A percentile compares a stretch with the other conserved stretches of the same genome.
Conservation (phyloP, 1,284 basidiomycete species). For the Trametes hirsuta region DNA sequence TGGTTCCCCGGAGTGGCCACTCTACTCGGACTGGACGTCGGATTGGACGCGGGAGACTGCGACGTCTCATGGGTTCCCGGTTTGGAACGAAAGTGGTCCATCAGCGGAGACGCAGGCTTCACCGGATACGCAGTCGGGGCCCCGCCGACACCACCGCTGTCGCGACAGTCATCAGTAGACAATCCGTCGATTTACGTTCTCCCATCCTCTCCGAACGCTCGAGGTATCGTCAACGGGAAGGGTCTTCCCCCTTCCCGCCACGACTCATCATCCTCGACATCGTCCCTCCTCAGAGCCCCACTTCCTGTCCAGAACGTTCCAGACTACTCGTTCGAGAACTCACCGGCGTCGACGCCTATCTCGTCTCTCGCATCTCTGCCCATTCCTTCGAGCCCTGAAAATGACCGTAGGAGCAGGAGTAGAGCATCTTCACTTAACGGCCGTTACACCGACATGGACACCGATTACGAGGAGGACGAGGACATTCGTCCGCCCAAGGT, state of each 20-base stretch:
- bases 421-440: constrained; percentile 34
- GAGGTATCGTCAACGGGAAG: constrained; percentile 14
- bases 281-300: constrained; percentile 72
- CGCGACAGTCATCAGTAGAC: constrained; percentile 26
- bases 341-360: constrained; percentile 52
- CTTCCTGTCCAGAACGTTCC: constrained; percentile 61
- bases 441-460: constrained; percentile 29
- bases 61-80: constrained; percentile 67
- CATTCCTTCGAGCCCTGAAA: constrained; percentile 40
- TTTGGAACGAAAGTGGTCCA: constrained; percentile 55
- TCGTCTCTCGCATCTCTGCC: constrained; percentile 63
- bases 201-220: constrained; percentile 52
- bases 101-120: constrained; percentile 65
- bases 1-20: constrained; percentile 84
- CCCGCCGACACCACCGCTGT: constrained; percentile 22
- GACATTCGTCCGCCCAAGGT: constrained; percentile 46
- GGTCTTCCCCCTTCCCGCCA: constrained; percentile 34
- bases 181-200: constrained; percentile 30
- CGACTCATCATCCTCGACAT: constrained; percentile 46
- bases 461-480: constrained; percentile 27
- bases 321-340: constrained; percentile 70
- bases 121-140: constrained; percentile 65
- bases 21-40: constrained; percentile 75
- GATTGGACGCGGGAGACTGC: constrained; percentile 65
- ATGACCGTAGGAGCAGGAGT: constrained; percentile 33